These are phyloP conservation scores for Russula compacta DNA, from an alignment of 768 basidiomycete genomes.

Conservation along the genomic window DNA sequence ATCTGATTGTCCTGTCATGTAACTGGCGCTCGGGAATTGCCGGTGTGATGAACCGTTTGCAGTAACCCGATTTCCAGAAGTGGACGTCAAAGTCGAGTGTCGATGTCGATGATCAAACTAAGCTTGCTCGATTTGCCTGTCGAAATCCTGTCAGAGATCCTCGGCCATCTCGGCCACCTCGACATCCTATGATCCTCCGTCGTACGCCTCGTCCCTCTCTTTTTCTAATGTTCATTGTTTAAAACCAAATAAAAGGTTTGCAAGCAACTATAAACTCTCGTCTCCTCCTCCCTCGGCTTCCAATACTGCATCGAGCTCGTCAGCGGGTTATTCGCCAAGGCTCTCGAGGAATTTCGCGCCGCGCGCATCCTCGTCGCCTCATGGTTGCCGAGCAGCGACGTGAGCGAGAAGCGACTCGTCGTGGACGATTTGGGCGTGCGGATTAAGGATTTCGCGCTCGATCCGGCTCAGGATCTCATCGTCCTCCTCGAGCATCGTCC, in stretches of 20 bases:
- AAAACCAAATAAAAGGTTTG: slow-evolving; percentile 25
- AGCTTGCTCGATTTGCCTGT: slow-evolving; percentile 11
- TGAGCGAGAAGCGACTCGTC: slow-evolving; percentile 19
- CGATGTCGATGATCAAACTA: background rate
- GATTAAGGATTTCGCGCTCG: slow-evolving; percentile 53
- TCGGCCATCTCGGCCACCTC: background rate
- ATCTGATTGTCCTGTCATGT: background rate
- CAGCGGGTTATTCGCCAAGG: slow-evolving; percentile 41
- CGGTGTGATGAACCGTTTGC: background rate
- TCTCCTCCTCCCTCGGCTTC: slow-evolving; percentile 23
- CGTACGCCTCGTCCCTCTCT: background rate
- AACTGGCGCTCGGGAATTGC: background rate
- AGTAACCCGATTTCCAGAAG: background rate
- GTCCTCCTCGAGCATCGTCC: slow-evolving; percentile 27
- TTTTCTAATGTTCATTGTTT: no score
- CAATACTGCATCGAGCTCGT: slow-evolving; percentile 42
- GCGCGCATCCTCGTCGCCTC: slow-evolving; percentile 22
- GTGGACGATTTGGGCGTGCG: slow-evolving; percentile 32
- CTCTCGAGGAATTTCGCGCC: slow-evolving; percentile 13
- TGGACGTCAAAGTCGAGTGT: background rate
- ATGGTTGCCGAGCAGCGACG: slow-evolving; percentile 22
- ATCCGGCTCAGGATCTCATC: slow-evolving; percentile 54
- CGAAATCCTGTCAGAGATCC: slow-evolving; percentile 10
- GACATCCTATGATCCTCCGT: background rate
- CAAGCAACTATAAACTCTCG: slow-evolving; percentile 15